A percentile compares a stretch with the other conserved stretches of the same genome.
Conservation (phyloP, 768 basidiomycete species). For the Filobasidium wieringae region DNA sequence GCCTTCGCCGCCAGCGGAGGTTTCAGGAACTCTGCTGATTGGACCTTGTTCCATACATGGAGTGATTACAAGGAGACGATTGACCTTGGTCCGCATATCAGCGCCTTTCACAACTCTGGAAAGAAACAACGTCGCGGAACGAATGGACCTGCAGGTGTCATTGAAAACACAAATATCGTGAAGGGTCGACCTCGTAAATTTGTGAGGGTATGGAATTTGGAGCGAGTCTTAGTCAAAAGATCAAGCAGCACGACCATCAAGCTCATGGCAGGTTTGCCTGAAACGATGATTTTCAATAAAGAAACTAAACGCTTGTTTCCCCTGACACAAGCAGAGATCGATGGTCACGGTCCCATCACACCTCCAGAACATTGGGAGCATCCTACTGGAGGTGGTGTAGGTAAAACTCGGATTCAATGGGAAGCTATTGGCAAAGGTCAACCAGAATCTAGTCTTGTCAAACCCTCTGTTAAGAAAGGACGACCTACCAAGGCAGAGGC, state of each 20-base stretch:
- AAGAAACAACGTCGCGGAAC: too few relatives aligned
- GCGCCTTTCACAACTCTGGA: too few relatives aligned
- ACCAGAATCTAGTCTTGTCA: constrained; percentile 23
- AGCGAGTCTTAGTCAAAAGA: constrained; percentile 30
- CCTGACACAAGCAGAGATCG: constrained; percentile 18
- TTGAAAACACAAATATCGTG: too few relatives aligned
- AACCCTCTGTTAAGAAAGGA: constrained; percentile 35
- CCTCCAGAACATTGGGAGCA: constrained; percentile 16
- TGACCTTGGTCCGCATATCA: too few relatives aligned
- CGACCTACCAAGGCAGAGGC: constrained; percentile 17
- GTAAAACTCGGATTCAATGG: neutral
- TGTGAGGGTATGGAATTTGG: constrained; percentile 31
- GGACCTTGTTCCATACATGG: neutral
- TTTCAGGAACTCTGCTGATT: neutral
- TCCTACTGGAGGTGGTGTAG: constrained; percentile 5
- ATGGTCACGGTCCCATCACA: constrained; percentile 23
- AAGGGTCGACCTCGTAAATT: constrained; percentile 36
- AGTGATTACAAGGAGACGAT: neutral
- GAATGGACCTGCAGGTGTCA: too few relatives aligned
- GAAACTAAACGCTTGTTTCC: constrained; percentile 20
- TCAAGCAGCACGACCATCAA: constrained; percentile 22
- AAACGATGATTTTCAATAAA: constrained; percentile 24
- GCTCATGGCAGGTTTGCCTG: constrained; percentile 20
- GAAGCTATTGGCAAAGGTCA: neutral
- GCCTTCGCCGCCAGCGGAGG: neutral